Base-by-base conservation (phyloP, 306 rosid species). In the Pachyrhizus erosus region DNA sequence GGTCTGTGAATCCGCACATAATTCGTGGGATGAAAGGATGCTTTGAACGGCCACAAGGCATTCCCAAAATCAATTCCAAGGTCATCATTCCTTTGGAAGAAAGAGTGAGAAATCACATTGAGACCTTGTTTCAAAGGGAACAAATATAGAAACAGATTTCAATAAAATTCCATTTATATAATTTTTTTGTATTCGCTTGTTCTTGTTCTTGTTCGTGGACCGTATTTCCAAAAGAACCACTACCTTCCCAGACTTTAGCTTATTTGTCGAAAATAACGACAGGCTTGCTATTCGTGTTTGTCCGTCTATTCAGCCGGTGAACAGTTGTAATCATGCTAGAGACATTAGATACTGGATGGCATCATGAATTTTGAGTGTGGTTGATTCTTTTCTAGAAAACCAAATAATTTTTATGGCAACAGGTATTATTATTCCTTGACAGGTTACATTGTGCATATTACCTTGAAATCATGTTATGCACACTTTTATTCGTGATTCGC, bases 21-120 rank as follows among this genome's bases (percentile, higher is more conserved):
- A 75, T 86, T 71, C 87, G 90, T 52, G 96, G 88, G 75, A 91
- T 87, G 86, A 86, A 82, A 79, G 97, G 98, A 5, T 60, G 88
- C 75, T 79, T 87, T 20, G 94, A 88, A 74, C 89, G 96, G 94
- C 96, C 90, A 3, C 79, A 80, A 58, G 87, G 83, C 24, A 52
- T 70, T 42, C 79, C 83, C 54, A 90, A 75, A 83, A 68, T 70
- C 37, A 76, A 76, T 48, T 65, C 76, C 18, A 89, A 84, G 87
- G 66, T 76, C 18, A 87, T 87, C 49, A n/a, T n/a, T n/a, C 61
- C 82, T 60, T 80, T 87, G 73, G 93, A 87, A 70, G 90, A 80
- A 33, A 91, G 68, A 74, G 86, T 89, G 33, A 82, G 75, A 34
- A 87, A 87, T 90, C 93, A 90, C 64, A 93, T 58, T 73, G 49